Evolutionary conservation across 495 filamentous ascomycete species (phyloP), one percentile per base, ranked within the genome.

Genomic region (Parathielavia hyrcaniae): DNA sequence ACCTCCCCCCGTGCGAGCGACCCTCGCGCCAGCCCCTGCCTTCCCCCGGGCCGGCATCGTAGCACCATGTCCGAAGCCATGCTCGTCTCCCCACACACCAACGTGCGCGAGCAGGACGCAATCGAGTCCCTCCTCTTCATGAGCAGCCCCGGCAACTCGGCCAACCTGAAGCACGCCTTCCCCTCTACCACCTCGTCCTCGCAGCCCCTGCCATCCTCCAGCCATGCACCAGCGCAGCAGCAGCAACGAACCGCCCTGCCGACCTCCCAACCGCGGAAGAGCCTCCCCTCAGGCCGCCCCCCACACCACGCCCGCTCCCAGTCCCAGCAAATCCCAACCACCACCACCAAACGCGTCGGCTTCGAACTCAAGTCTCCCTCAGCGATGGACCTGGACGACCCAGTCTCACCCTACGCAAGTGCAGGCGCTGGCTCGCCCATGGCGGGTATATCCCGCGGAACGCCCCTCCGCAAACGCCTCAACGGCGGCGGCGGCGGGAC

Each of bases 61-160:
- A 81, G 82, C 13, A 82, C 84, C 13, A 82, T 80, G 40, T 77
- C 84, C 41, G 88, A 88, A 55, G 83, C 85, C 17, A 77, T 81
- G 20, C 59, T 76, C 7, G 77, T 75, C 46, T 77, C 77, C 12
- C 75, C 75, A 0, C 75, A 77, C 54, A 73, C 74, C 40, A 77
- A 77, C 23, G 69, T 73, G 2, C 85, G 86, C 64, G 90, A 95
- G 64, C 83, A 90, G 63, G 90, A 93, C 62, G 90, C 89, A n/a
- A 84, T 95, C 22, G 90, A 95, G 64, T 88, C 87, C 0, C 73
- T 95, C 23, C 75, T 95, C 20, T 91, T 90, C 71, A 90, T 95
- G 87, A 88, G 86, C 57, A 91, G 88, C 61, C 90, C 90, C 0
- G 86, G 83, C 13, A 88, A 90, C 65, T 86, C 88, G 4, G 80